Evolutionary conservation across 345 rosid genomes (phyloP), one percentile per base, ranked within the genome.

Genomic region (Geranium brycei): DNA sequence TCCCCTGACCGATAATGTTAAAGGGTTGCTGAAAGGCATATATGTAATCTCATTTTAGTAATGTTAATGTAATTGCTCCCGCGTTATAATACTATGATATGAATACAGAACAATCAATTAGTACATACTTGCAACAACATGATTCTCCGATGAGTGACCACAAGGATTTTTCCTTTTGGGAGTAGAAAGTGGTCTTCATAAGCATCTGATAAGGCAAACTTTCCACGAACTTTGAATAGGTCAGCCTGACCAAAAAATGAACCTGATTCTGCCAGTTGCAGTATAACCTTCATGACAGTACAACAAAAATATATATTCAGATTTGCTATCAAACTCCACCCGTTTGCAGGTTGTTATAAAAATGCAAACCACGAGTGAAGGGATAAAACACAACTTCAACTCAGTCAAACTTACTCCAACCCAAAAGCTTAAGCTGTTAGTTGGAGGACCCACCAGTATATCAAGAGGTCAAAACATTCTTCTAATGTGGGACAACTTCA

Each of bases 191-290:
- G 95, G 79, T 83, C 89, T 85, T 89, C 95, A 59, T 87, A 87
- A 66, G 96, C 89, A 78, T 89, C 96, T 56, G 96, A 76, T 56
- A 85, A 74, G 72, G 96, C 96, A 82, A 89, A 85, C 76, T 89
- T 87, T 66, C 89, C 96, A 5, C 95, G 91, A 31, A 83, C 86
- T 83, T 89, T 89, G 66, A 89, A 89, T 56, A 89, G 78, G 78
- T 89, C 96, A 66, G 85, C 96, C 82, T 86, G 93, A 68, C 88
- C 85, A n/a, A 89, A 83, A 80, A 83, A 81, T 28, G 93, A 85
- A 53, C 83, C 88, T 13, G 89, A 87, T 78, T 89, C 91, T 32
- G 91, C 89, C 81, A 89, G 76, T 74, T 89, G 96, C 77, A 89
- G 72, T 62, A 89, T 85, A 57, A 87, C 89, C 93, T 87, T 73